Conservation (phyloP, 257 asterid species). For the Cynanchum wilfordii region DNA sequence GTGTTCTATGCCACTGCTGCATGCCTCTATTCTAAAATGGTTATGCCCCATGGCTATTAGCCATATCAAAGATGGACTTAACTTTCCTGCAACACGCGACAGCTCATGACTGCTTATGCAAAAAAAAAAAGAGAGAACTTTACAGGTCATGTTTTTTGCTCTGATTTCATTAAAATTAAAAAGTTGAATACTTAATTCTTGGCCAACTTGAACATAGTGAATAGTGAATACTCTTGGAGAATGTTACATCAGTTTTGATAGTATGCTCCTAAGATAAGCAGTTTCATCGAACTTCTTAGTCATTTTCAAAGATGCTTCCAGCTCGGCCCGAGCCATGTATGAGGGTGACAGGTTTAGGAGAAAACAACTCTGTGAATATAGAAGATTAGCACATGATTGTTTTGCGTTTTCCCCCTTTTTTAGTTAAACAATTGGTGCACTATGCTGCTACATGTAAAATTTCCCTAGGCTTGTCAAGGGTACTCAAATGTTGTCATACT, state of each 20-base stretch:
- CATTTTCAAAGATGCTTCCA: not conserved
- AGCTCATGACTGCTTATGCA: conserved; percentile 10
- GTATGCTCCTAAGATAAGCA: not conserved
- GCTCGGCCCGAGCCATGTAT: not conserved
- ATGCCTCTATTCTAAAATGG: conserved; percentile 75
- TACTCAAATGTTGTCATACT: not conserved
- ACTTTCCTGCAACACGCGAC: conserved; percentile 60
- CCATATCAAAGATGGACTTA: conserved; percentile 80
- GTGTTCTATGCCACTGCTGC: conserved; percentile 70
- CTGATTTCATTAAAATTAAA: not conserved
- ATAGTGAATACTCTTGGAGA: not conserved
- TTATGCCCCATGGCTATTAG: conserved; percentile 63
- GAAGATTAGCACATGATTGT: not conserved
- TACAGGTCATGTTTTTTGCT: not conserved
- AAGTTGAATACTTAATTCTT: not conserved
- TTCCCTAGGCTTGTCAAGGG: not conserved
- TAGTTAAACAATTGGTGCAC: not conserved
- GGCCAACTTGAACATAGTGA: not conserved
- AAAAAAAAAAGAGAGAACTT: not conserved
- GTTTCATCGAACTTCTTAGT: not conserved
- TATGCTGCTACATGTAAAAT: not conserved
- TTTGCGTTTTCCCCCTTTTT: not conserved
- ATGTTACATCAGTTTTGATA: not conserved
- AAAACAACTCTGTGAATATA: conserved; percentile 1
- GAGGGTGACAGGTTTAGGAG: not conserved